Base-by-base conservation (phyloP, 805 yeast species). In the Wickerhamiella kazuoi region DNA sequence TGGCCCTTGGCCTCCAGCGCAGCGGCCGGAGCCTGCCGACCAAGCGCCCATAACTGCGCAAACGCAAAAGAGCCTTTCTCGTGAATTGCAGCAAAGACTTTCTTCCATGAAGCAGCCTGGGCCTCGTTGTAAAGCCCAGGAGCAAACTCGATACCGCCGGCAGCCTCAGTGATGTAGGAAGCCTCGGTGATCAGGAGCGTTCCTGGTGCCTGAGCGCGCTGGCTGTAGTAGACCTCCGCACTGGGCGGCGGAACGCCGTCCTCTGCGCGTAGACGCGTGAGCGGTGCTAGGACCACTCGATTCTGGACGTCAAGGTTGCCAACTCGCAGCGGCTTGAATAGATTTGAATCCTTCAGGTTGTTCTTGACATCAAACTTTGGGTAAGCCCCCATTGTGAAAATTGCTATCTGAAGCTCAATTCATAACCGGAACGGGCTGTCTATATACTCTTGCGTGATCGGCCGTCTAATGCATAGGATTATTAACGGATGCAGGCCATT, bases 141-240 rank as follows among this genome's bases (percentile, higher is more conserved):
- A 13, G 41, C 41, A 16, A 36, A 19, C 7, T 31, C 4, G 69
- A 65, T 39, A 41, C 59, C 23, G 63, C 64, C 65, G 43, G 65
- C 61, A 51, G 54, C 41, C 1, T 57, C 50, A 13, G 67, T 54
- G 9, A 67, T 62, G 44, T 62, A 61, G 0, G 78, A 67, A 7
- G 72, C 81, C 53, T 76, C 83, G 13, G 74, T 55, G 45, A 72
- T 63, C 14, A 75, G 42, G 44, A 78, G 55, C 9, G 80, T 67
- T 11, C 82, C 82, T 13, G 71, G 68, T 39, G 59, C 55, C 40
- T 58, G 50, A 0, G 83, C 67, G 42, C 81, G 63, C 50, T 72
- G 72, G 21, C 50, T 59, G 51, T 76, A 77, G 56, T 76, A 74
- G 42, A 65, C 59, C 11, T 54, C 53, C 38, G 63, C 59, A 24